Evolutionary conservation across 1,284 basidiomycete genomes (phyloP).

Genomic region (Prillingera fragicola): DNA sequence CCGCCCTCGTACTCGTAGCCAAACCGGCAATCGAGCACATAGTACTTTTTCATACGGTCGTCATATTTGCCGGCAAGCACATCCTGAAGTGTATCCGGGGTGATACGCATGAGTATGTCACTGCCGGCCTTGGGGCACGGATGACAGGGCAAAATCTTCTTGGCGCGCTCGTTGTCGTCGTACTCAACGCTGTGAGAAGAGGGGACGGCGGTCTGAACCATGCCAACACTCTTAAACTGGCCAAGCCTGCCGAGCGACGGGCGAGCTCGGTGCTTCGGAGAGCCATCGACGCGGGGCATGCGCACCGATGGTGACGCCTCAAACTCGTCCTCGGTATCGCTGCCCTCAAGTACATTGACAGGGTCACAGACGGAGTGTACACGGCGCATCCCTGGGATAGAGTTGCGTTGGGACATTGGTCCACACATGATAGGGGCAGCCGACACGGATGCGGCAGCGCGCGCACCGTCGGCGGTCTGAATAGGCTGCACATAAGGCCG

Average conservation of each 20-base stretch:
- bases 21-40: conserved; percentile 94
- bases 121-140: conserved; percentile 90
- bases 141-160: conserved; percentile 89
- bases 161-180: conserved; percentile 84
- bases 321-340: conserved; percentile 38
- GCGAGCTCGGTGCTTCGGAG: too few species aligned
- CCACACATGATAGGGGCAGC: conserved; percentile 41
- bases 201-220: neutral
- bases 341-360: conserved; percentile 25
- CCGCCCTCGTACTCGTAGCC: conserved; percentile 94
- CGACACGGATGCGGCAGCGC: conserved; percentile 28
- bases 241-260: too few species aligned
- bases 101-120: conserved; percentile 91
- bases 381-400: conserved; percentile 37
- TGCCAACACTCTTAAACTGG: too few species aligned
- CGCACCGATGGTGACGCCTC: conserved; percentile 35
- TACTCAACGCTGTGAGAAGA: too few species aligned
- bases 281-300: conserved; percentile 32
- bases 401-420: conserved; percentile 6
- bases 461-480: conserved; percentile 10
- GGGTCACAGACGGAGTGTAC: conserved; percentile 46
- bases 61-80: conserved; percentile 69
- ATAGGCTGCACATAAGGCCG: conserved; percentile 30
- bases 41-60: conserved; percentile 60
- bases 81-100: conserved; percentile 67